Conservation (phyloP, 768 basidiomycete species). For the Xerocomus spinulosus region DNA sequence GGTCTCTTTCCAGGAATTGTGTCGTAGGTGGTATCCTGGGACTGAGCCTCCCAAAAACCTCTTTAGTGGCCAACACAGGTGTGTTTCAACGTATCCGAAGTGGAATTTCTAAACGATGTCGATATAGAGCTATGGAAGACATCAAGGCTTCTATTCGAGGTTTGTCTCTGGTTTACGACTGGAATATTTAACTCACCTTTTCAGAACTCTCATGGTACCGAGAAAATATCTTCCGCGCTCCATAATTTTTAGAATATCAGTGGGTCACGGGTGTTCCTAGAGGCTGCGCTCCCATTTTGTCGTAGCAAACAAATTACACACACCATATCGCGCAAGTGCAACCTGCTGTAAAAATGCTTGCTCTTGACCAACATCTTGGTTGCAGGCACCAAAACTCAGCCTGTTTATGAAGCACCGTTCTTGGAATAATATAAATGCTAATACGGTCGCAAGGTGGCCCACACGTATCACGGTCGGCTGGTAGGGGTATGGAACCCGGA, state of each 20-base stretch:
- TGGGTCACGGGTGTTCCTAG: not conserved
- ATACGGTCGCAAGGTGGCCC: not conserved
- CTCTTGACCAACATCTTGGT: no score
- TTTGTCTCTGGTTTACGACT: constrained; percentile 18
- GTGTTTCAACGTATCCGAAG: constrained; percentile 4
- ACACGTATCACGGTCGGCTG: not conserved
- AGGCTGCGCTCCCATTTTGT: no score
- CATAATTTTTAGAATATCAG: constrained; percentile 2
- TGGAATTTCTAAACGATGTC: not conserved
- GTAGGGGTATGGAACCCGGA: not conserved
- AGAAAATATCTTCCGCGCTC: constrained; percentile 59
- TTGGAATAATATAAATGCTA: not conserved
- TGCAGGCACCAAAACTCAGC: no score
- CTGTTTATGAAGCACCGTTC: no score
- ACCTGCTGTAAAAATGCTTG: no score
- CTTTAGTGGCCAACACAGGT: constrained; percentile 57
- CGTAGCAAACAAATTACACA: not conserved
- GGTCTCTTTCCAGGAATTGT: constrained; percentile 53
- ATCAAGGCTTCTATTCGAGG: constrained; percentile 74
- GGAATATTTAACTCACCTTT: constrained; percentile 1
- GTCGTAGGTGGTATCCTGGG: constrained; percentile 65
- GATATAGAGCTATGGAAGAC: constrained; percentile 71
- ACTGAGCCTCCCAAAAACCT: constrained; percentile 16
- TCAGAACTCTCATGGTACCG: constrained; percentile 80
- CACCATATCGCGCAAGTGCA: no score